These are phyloP conservation scores for Chaetomiaceae sp. DNA, from an alignment of 2,329 filamentous ascomycete species.

Conservation along the genomic window DNA sequence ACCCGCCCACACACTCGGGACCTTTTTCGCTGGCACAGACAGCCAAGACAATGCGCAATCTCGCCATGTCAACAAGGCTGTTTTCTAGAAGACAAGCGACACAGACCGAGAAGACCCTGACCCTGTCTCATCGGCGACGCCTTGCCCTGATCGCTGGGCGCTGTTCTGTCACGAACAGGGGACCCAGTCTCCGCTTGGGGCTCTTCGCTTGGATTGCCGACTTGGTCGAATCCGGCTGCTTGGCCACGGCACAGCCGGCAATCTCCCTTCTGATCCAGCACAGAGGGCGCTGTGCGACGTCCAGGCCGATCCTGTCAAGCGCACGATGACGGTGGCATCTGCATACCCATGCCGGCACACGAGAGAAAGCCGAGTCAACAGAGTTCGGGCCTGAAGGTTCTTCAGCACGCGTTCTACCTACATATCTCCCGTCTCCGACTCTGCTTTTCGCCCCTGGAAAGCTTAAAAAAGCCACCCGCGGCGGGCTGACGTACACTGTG, in stretches of 20 bases:
- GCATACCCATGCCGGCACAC: slow-evolving; percentile 2
- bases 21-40: slow-evolving; percentile 5
- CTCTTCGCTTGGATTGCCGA: slow-evolving; percentile 14
- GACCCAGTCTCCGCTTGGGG: slow-evolving; percentile 4
- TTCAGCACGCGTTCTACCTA: too few relatives aligned
- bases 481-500: background rate
- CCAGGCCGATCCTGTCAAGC: background rate
- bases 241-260: slow-evolving; percentile 21
- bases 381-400: too few relatives aligned
- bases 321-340: background rate
- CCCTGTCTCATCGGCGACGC: slow-evolving; percentile 6
- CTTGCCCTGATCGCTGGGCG: background rate
- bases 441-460: too few relatives aligned
- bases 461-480: background rate
- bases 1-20: background rate
- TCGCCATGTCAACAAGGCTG: background rate
- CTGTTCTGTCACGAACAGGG: background rate
- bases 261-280: background rate
- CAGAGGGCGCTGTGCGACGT: slow-evolving; percentile 11
- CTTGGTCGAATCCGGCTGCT: slow-evolving; percentile 21
- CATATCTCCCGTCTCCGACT: too few relatives aligned
- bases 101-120: background rate
- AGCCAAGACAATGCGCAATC: slow-evolving; percentile 4
- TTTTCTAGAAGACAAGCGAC: slow-evolving; percentile 11
- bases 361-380: background rate